A percentile compares a stretch with the other conserved stretches of the same genome.
Evolutionary conservation across 148 eudicot genomes (phyloP).

Genomic region (Rhododendron griersonianum): DNA sequence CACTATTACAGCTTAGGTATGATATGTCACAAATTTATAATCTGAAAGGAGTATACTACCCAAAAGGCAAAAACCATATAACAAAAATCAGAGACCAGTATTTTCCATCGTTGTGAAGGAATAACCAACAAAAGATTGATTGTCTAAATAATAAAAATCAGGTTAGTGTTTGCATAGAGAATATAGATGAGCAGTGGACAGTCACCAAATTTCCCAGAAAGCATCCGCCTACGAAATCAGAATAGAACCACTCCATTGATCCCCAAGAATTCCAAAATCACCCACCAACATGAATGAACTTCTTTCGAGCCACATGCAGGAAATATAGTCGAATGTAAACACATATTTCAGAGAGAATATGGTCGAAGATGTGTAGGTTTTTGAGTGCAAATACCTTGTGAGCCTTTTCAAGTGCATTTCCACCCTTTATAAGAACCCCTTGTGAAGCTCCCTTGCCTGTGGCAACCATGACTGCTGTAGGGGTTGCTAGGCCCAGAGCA

Average conservation of each 20-base stretch:
- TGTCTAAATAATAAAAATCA: neutral
- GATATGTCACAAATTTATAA: neutral
- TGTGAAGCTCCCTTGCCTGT: slow-evolving; percentile 97
- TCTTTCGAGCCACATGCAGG: neutral
- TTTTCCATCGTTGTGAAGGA: neutral
- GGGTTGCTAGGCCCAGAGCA: slow-evolving; percentile 97
- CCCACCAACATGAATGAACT: neutral
- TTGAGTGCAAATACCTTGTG: slow-evolving; percentile 57
- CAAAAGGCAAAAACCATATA: neutral
- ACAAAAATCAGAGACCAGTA: neutral
- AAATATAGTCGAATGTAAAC: neutral
- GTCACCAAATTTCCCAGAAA: neutral
- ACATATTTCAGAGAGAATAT: neutral
- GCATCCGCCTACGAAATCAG: neutral
- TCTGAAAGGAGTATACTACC: neutral
- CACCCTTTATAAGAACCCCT: slow-evolving; percentile 97
- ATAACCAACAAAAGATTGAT: neutral
- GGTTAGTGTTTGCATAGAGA: neutral
- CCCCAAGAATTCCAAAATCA: neutral
- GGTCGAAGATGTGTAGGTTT: neutral
- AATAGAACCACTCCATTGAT: neutral
- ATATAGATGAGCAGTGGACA: neutral
- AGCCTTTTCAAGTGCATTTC: slow-evolving; percentile 90
- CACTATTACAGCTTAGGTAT: neutral
- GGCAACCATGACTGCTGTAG: slow-evolving; percentile 99